A percentile compares a stretch with the other conserved stretches of the same genome.
Evolutionary conservation across 2,329 filamentous ascomycete genomes (phyloP).

Genomic region (Penicillium sp.): DNA sequence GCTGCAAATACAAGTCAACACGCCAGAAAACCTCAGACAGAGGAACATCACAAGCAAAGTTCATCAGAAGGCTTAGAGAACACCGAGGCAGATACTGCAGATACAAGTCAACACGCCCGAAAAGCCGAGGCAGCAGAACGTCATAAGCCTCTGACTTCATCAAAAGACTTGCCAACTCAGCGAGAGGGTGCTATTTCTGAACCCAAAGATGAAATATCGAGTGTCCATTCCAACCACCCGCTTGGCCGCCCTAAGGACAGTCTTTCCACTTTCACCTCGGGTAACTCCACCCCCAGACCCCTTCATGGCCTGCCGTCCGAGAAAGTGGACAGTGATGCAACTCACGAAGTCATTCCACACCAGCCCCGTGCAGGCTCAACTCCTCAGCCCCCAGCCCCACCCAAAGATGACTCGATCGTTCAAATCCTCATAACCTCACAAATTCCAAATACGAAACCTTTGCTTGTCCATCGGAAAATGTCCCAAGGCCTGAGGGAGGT

Average conservation of each 20-base stretch:
- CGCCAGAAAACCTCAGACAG: neutral
- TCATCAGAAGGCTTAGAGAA: neutral
- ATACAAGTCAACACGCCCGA: neutral
- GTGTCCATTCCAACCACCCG: neutral
- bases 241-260: neutral
- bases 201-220: neutral
- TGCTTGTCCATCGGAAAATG: conserved; percentile 63
- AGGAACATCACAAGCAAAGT: neutral
- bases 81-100: neutral
- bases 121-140: neutral
- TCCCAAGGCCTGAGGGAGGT: conserved; percentile 64
- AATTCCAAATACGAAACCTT: conserved; percentile 55
- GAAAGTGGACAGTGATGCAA: neutral
- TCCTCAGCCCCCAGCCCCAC: conserved; percentile 1
- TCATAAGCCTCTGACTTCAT: neutral
- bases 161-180: neutral
- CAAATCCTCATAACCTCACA: conserved; percentile 64
- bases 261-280: neutral
- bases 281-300: neutral
- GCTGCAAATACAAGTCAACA: neutral
- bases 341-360: neutral
- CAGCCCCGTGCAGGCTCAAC: neutral
- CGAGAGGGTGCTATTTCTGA: neutral
- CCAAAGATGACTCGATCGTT: conserved; percentile 48
- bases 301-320: neutral